These are phyloP conservation scores for Aspergillus saccharolyticus DNA, from an alignment of 495 filamentous ascomycete species.

Conservation along the genomic window DNA sequence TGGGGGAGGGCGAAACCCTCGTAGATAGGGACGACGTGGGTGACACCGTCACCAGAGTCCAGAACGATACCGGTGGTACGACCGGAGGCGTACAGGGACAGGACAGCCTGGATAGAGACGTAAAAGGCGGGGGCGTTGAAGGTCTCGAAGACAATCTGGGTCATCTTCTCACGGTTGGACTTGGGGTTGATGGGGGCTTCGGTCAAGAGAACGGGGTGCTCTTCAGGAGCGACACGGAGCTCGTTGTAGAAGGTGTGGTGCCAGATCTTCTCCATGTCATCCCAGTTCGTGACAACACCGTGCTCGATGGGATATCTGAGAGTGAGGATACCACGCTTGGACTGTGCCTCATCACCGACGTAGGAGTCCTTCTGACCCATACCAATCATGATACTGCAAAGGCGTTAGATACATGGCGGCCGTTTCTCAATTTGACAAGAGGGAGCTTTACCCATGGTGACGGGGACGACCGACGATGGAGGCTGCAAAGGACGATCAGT, in stretches of 20 bases:
- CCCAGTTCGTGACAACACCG: constrained; percentile 99
- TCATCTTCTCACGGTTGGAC: constrained; percentile 99
- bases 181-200: constrained; percentile 99
- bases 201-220: constrained; percentile 98
- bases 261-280: constrained; percentile 99
- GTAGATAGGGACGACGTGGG: constrained; percentile 99
- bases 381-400: constrained; percentile 96
- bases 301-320: constrained; percentile 99
- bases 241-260: constrained; percentile 99
- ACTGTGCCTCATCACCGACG: constrained; percentile 98
- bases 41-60: constrained; percentile 99
- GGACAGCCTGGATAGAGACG: constrained; percentile 99
- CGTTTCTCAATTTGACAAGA: constrained; percentile 1
- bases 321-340: constrained; percentile 99
- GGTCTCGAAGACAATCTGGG: constrained; percentile 99
- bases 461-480: constrained; percentile 99
- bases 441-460: constrained; percentile 89
- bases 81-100: constrained; percentile 98
- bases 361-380: constrained; percentile 99
- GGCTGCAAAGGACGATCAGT: constrained; percentile 50
- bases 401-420: constrained; percentile 7
- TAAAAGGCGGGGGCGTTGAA: constrained; percentile 99
- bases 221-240: constrained; percentile 98
- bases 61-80: constrained; percentile 99
- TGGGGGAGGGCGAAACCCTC: constrained; percentile 99